A percentile compares a stretch with the other conserved stretches of the same genome.
These are phyloP conservation scores for Neoboletus brunneissimus DNA, from an alignment of 768 basidiomycete species.

Conservation along the genomic window DNA sequence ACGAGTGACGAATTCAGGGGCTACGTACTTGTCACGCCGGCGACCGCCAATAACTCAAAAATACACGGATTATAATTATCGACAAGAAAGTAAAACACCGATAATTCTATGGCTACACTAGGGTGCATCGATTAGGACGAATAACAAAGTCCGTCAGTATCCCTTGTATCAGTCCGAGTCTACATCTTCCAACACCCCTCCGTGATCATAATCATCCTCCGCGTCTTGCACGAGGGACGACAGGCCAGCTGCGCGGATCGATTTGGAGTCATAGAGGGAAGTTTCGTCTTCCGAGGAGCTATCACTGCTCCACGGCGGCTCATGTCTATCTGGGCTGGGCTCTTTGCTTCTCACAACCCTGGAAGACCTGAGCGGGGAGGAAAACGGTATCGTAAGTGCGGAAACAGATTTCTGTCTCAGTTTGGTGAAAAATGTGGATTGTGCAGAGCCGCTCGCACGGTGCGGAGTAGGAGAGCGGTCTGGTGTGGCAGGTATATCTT, in stretches of 20 bases:
- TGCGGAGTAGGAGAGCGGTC: constrained; percentile 4
- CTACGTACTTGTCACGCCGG: background rate
- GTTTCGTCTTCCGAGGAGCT: constrained; percentile 51
- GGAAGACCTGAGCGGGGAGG: constrained; percentile 22
- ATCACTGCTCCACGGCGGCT: constrained; percentile 55
- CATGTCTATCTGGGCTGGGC: constrained; percentile 31
- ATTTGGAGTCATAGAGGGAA: constrained; percentile 14
- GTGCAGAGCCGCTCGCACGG: constrained; percentile 13
- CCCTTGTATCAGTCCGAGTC: constrained; percentile 21
- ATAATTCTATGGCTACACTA: constrained; percentile 4
- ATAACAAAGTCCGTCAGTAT: background rate
- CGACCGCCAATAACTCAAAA: background rate
- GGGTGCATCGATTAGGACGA: background rate
- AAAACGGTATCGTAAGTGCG: constrained; percentile 39
- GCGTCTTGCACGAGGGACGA: constrained; percentile 4
- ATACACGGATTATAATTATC: background rate
- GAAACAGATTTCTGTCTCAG: constrained; percentile 46
- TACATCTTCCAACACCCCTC: constrained; percentile 15
- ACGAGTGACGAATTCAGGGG: constrained; percentile 15
- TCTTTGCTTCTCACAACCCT: constrained; percentile 24
- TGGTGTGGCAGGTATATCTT: constrained; percentile 11
- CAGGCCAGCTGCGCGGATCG: constrained; percentile 6
- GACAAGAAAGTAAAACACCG: background rate
- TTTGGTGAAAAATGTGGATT: constrained; percentile 40
- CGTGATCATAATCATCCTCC: constrained; percentile 19